These are phyloP conservation scores for Schizochytrium sp. DNA, from an alignment of 108 stramenopile genomes.

Conservation along the genomic window DNA sequence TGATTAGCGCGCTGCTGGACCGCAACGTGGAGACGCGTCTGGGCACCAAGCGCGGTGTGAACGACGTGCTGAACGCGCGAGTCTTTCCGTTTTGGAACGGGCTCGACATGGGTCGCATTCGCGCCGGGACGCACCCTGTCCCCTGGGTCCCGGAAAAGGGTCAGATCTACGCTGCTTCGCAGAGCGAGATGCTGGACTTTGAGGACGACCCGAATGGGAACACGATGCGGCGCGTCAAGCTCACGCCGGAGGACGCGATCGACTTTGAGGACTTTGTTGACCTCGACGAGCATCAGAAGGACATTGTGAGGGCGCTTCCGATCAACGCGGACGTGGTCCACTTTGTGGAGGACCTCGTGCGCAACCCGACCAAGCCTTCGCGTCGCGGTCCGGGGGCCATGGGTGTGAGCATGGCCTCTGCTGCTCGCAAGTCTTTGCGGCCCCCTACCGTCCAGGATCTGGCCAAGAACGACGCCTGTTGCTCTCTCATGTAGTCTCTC, in stretches of 20 bases:
- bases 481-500: background rate
- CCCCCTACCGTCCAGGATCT: background rate
- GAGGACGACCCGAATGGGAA: background rate
- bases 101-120: background rate
- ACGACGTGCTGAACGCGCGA: background rate
- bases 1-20: constrained; percentile 29
- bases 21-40: constrained; percentile 27
- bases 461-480: background rate
- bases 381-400: too few relatives aligned
- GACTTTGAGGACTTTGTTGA: constrained; percentile 11
- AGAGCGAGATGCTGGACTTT: constrained; percentile 12
- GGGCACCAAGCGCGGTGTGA: constrained; percentile 19
- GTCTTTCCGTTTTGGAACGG: background rate
- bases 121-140: background rate
- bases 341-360: background rate
- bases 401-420: too few relatives aligned
- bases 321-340: background rate
- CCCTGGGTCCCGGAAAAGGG: constrained; percentile 14
- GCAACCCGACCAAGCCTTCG: too few relatives aligned
- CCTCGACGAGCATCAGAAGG: background rate
- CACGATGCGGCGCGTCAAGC: background rate
- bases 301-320: background rate
- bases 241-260: background rate
- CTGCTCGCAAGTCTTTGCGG: too few relatives aligned
- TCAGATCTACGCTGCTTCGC: background rate